Evolutionary conservation across 2,329 filamentous ascomycete genomes (phyloP).

Genomic region (Chaetoscypha palmicola): DNA sequence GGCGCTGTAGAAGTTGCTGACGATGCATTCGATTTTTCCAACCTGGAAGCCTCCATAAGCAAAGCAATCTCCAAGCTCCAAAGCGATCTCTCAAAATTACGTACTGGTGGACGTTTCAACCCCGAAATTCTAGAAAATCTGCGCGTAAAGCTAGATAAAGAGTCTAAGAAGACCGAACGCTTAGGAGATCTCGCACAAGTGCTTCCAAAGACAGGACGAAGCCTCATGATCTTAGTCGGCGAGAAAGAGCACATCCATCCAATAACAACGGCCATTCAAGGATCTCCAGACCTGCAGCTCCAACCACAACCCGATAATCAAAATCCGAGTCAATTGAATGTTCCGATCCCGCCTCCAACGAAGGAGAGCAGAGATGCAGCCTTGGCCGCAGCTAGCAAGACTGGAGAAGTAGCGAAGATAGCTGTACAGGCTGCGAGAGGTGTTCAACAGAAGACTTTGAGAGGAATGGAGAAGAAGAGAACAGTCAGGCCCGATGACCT

Average conservation of each 20-base stretch:
- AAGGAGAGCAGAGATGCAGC: conserved; percentile 42
- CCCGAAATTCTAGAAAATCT: conserved; percentile 54
- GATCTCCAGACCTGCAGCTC: conserved; percentile 40
- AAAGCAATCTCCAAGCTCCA: conserved; percentile 49
- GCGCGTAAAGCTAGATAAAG: conserved; percentile 50
- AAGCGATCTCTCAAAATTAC: conserved; percentile 54
- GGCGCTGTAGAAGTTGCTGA: conserved; percentile 13
- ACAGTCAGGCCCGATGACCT: conserved; percentile 32
- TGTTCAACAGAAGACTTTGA: conserved; percentile 32
- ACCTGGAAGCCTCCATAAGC: conserved; percentile 48
- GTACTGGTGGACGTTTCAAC: conserved; percentile 56
- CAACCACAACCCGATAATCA: conserved; percentile 41
- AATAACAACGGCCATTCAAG: conserved; percentile 45
- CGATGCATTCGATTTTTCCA: conserved; percentile 55
- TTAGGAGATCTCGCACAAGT: conserved; percentile 61
- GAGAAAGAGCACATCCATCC: conserved; percentile 56
- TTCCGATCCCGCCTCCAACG: conserved; percentile 50
- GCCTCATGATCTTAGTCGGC: conserved; percentile 54
- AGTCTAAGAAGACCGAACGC: conserved; percentile 42
- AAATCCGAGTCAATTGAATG: conserved; percentile 43
- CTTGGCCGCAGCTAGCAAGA: conserved; percentile 27
- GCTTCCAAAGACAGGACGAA: conserved; percentile 54
- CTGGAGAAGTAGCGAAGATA: conserved; percentile 27
- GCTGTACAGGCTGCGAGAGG: conserved; percentile 29
- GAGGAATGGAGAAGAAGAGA: conserved; percentile 31